Base-by-base conservation (phyloP, 805 yeast genomes). In the Candida ascalaphidarum region DNA sequence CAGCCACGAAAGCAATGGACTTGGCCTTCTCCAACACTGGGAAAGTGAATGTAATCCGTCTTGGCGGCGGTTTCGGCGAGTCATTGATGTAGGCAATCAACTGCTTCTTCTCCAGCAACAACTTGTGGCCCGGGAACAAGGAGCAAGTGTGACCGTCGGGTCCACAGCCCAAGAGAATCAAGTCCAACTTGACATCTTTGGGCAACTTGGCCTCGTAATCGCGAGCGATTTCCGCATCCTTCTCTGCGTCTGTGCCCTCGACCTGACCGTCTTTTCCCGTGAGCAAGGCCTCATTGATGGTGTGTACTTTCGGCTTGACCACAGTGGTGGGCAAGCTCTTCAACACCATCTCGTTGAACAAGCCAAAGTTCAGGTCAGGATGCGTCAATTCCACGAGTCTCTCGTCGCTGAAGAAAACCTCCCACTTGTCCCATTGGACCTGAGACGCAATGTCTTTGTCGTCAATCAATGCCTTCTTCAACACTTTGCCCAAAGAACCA, bases 111-210 rank as follows among this genome's bases (percentile, higher is more conserved):
- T 80, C 89, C 21, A 67, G 38, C 32, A 86, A 63, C 43, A 84
- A 65, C 35, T 53, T 44, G 52, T 85, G 95, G 21, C 80, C 86
- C 9, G 96, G 96, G 71, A 86, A 86, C 37, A 86, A 63, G 1
- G 96, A 86, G 59, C 95, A 83, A 4, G 95, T 86, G 54, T 86
- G 96, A 21, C 96, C 96, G 47, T 86, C 96, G 20, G 96, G 96
- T 6, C 96, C 96, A 52, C 92, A 81, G 14, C 96, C 96, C 37
- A 86, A 65, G 31, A 85, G 59, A 14, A 86, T 60, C 42, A 85
- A 59, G 53, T 86, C 95, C 17, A 77, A 46, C 34, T 53, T 46
- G 14, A 42, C 48, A 31, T 52, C 52, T 6, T 35, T 20, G 7
- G 89, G 84, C 29, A 86, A 54, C 23, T 63, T 58, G 2, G 61